Conservation (phyloP, 768 basidiomycete genomes). For the Baorangia bicolor region DNA sequence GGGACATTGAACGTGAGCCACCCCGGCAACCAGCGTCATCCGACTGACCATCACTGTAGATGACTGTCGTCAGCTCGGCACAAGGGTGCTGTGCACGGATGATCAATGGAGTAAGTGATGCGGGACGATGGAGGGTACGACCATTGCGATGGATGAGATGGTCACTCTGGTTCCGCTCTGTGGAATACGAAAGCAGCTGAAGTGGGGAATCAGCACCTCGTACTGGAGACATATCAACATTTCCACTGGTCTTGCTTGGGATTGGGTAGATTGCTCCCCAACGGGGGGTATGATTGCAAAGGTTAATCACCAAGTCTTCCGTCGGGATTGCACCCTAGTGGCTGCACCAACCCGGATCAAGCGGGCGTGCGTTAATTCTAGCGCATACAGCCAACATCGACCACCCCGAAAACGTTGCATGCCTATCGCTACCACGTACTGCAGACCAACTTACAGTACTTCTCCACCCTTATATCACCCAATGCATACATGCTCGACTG, state of each 20-base stretch:
- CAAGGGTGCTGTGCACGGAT: constrained; percentile 9
- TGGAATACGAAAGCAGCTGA: not conserved
- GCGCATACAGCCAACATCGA: constrained; percentile 2
- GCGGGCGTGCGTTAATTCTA: not conserved
- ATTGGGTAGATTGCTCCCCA: too few relatives aligned
- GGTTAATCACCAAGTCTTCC: too few relatives aligned
- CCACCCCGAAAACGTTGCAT: not conserved
- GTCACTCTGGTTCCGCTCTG: not conserved
- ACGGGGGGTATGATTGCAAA: not conserved
- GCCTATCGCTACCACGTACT: not conserved
- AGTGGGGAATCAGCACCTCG: not conserved
- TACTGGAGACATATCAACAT: not conserved
- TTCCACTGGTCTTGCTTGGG: not conserved
- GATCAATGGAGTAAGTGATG: not conserved
- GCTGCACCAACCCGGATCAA: not conserved
- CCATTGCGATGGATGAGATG: not conserved
- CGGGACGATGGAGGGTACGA: not conserved
- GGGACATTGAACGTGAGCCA: too few relatives aligned
- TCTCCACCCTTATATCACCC: not conserved
- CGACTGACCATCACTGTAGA: too few relatives aligned
- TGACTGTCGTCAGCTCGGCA: too few relatives aligned
- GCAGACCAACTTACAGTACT: not conserved
- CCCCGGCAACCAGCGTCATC: too few relatives aligned
- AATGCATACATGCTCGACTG: not conserved
- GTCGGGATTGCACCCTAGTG: not conserved